These are phyloP conservation scores for Acanthamoeba castellanii DNA, from an alignment of 208 protist genomes.

Conservation along the genomic window DNA sequence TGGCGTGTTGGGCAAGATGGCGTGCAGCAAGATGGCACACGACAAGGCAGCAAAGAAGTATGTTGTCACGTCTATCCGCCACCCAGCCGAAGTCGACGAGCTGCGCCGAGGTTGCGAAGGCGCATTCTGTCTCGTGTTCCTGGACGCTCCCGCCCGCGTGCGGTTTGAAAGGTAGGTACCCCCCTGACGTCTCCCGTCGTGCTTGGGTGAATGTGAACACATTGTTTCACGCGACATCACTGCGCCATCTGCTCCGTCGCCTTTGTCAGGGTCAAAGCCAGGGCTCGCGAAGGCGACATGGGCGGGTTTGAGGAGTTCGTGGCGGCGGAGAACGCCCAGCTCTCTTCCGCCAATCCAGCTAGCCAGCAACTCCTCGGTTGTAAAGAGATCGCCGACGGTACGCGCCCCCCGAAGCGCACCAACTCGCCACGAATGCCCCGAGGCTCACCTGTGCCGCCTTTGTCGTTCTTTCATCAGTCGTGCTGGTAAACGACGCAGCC, in stretches of 20 bases:
- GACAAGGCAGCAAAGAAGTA: neutral
- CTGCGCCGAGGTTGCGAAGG: neutral
- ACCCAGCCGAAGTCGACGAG: conserved; percentile 23
- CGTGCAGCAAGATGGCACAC: neutral
- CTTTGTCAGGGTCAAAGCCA: neutral
- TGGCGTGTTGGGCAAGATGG: neutral
- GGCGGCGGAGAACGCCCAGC: conserved; percentile 11
- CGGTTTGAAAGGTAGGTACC: neutral
- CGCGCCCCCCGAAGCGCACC: neutral
- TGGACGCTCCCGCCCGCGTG: neutral
- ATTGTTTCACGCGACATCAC: too few species aligned
- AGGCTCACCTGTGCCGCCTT: neutral
- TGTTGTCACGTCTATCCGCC: conserved; percentile 19
- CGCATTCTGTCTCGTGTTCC: conserved; percentile 9
- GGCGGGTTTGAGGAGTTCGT: conserved; percentile 13
- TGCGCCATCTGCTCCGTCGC: too few species aligned
- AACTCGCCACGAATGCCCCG: neutral
- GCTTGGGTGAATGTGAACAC: neutral
- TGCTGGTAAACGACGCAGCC: neutral
- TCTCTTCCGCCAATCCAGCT: neutral
- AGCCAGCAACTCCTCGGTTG: neutral
- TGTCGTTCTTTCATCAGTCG: neutral
- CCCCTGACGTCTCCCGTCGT: neutral
- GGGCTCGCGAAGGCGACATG: conserved; percentile 38
- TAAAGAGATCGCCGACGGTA: neutral